Evolutionary conservation across 2,329 filamentous ascomycete genomes (phyloP), one percentile per base, ranked within the genome.

Genomic region (Paraconiothyrium brasiliense): DNA sequence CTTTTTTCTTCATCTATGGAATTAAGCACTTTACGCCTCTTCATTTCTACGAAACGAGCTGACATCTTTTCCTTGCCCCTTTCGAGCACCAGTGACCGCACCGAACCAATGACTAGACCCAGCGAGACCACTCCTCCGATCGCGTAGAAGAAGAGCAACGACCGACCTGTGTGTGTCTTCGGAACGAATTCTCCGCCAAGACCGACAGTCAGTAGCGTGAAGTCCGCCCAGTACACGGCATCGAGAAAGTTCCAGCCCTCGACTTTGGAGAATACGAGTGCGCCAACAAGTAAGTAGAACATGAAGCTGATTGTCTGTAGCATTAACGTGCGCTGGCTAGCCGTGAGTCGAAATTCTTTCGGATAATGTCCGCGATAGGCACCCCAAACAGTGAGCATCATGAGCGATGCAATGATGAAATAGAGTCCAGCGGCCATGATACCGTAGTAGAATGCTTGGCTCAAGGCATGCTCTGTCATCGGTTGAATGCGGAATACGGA

Each of bases 361-460:
- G 80, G 79, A 63, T 87, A 88, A 59, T 87, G 83, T 0, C 82
- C 82, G 58, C 75, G 81, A 60, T 79, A 82, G 4, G 86, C 86
- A 6, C 87, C 87, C 58, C 82, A 82, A 0, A 86, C 84, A 0
- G 86, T 89, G 9, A 86, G 67, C 34, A 83, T 78, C 82, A 88
- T 84, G 9, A 88, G 72, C 2, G 79, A 79, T 0, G 84, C 81
- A 43, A 89, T 83, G 56, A 87, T 78, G 60, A 86, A 84, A 68
- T 89, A 89, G 3, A 88, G 71, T 0, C 71, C 81, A 2, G 86
- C 84, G 4, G 87, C 87, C 58, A 87, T 85, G 56, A 87, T 83
- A 1, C 81, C 86, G 65, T 88, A 89, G 70, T 88, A 89, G 71
- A 84, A 88, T 7, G 85, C 84, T 66, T 86, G 84, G 0, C 84